Conservation (phyloP, 2,329 filamentous ascomycete species). For the Orbilia ellipsospora region DNA sequence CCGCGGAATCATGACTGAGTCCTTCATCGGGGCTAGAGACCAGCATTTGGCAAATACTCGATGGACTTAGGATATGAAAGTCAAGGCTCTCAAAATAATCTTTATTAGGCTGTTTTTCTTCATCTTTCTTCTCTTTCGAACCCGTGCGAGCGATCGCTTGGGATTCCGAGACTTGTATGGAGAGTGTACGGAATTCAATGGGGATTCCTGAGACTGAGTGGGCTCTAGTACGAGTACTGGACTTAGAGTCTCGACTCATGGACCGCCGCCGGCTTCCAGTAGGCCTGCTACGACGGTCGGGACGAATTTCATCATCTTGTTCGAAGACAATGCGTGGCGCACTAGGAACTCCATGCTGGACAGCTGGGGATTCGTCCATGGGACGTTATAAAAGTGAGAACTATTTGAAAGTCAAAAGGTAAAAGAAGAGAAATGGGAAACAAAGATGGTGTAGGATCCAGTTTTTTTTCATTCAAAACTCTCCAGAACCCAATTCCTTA, state of each 20-base stretch:
- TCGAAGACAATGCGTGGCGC: constrained; percentile 4
- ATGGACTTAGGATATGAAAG: constrained; percentile 62
- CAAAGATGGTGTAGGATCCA: no score
- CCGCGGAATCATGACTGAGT: constrained; percentile 61
- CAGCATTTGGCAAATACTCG: constrained; percentile 63
- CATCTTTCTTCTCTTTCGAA: constrained; percentile 59
- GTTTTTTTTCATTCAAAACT: no score
- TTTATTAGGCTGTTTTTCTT: constrained; percentile 57
- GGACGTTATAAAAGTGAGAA: no score
- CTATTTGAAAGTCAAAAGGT: no score
- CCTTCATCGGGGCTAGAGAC: constrained; percentile 62
- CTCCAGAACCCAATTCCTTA: no score
- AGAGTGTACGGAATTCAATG: constrained; percentile 64
- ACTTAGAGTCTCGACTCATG: constrained; percentile 58
- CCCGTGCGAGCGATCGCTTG: constrained; percentile 58
- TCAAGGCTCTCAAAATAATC: constrained; percentile 65
- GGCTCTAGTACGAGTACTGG: constrained; percentile 42
- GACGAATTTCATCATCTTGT: constrained; percentile 8
- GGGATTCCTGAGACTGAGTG: constrained; percentile 61
- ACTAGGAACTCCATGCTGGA: background rate
- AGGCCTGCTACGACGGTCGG: constrained; percentile 4
- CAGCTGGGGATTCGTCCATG: no score
- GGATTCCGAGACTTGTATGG: constrained; percentile 63
- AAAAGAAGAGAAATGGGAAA: no score
- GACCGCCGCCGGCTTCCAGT: constrained; percentile 22